Conservation (phyloP, 1,284 basidiomycete species). For the Caloboletus inedulis region DNA sequence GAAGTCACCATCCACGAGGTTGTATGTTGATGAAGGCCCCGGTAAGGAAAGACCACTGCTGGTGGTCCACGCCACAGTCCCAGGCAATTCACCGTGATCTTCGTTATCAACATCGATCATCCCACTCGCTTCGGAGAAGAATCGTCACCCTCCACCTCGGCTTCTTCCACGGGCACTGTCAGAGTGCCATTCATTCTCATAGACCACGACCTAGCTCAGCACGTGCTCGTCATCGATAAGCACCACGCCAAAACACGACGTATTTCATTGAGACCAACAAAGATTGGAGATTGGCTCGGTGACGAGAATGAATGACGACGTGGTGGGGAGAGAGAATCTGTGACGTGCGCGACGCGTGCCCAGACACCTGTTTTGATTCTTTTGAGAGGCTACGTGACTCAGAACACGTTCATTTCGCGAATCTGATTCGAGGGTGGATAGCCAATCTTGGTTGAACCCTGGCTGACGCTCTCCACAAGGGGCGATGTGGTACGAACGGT, state of each 20-base stretch:
- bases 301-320: slow-evolving; percentile 1
- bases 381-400: background rate
- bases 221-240: slow-evolving; percentile 5
- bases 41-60: slow-evolving; percentile 7
- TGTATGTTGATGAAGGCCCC: background rate
- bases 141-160: background rate
- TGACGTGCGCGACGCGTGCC: slow-evolving; percentile 22
- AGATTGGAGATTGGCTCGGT: slow-evolving; percentile 17
- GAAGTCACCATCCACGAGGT: background rate
- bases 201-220: background rate
- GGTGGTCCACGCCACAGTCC: background rate
- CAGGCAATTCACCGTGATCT: background rate
- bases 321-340: background rate
- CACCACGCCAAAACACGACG: slow-evolving; percentile 20
- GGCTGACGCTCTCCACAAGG: slow-evolving; percentile 8
- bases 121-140: slow-evolving; percentile 1
- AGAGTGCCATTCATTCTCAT: background rate
- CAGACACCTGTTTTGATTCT: background rate
- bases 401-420: slow-evolving; percentile 22
- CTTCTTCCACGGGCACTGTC: slow-evolving; percentile 6
- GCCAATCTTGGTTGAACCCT: slow-evolving; percentile 22
- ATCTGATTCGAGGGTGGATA: slow-evolving; percentile 24
- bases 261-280: slow-evolving; percentile 17
- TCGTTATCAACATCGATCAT: background rate
- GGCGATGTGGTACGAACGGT: background rate